Evolutionary conservation across 176 grass and related monocot genomes (phyloP), one percentile per base, ranked within the genome.

Genomic region (Oryza meyeriana): DNA sequence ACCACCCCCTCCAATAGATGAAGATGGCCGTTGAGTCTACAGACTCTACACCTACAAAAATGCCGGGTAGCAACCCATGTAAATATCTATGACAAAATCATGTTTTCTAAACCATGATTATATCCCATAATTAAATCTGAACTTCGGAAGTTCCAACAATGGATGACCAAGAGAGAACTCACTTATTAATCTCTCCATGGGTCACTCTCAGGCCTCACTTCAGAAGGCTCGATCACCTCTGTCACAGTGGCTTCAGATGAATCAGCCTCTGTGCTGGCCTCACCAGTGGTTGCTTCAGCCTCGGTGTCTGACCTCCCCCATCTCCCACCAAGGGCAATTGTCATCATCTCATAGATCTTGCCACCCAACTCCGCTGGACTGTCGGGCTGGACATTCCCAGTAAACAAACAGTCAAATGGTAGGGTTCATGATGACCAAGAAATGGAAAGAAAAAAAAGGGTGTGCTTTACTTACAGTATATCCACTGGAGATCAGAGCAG

Each of bases 321-420:
- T 86, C 89, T 91, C 74, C 94, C 89, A 13, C 94, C 94, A 16
- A 97, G 88, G 11, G 94, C 94, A 79, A 97, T 86, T 5, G 84
- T 84, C 94, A 97, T 97, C 94, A 97, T 97, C 86, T 93, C 89
- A 3, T 97, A 97, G 68, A 97, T 97, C 81, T 91, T 97, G 70
- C 89, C 86, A 78, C 94, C 91, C 78, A 97, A 83, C 20, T 97
- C 94, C 2, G 89, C 91, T 16, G 89, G 94, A 76, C 87, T 97
- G 80, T 97, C 91, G 12, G 94, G 91, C 47, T 83, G 29, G 52
- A 79, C 12, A n/a, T 68, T 32, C 45, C 39, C 32, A 59, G 40
- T 68, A 34, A 62, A 80, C 25, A 75, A 76, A 61, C 58, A 70
- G 58, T 75, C 3, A 22, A n/a, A 40, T 27, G 72, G 40, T 75